phyloP scores from a whole-genome alignment of 2,329 filamentous ascomycete genomes.

The Hypoxylon sp. region DNA sequence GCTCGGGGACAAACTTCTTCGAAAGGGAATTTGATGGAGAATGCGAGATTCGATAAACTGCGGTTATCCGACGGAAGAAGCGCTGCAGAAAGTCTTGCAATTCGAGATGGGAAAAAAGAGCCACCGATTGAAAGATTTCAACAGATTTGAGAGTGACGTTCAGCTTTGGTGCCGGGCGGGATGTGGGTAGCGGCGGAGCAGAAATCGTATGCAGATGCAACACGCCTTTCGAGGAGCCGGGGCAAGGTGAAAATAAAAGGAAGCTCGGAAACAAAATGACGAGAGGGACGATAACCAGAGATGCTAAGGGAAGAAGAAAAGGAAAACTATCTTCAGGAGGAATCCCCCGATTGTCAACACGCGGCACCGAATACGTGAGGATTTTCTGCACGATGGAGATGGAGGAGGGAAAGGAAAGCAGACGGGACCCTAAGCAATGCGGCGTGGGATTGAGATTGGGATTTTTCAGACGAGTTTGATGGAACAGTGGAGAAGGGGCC shows the following conservation, averaged over 20 bases:
- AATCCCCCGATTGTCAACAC: conserved; percentile 55
- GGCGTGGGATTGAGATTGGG: conserved; percentile 40
- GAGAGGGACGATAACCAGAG: conserved; percentile 48
- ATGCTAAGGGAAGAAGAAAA: conserved; percentile 52
- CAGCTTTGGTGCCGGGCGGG: conserved; percentile 19
- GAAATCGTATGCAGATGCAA: conserved; percentile 37
- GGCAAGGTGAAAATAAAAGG: conserved; percentile 28
- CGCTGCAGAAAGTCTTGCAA: conserved; percentile 31
- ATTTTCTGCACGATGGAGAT: conserved; percentile 52
- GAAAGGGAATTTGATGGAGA: conserved; percentile 42
- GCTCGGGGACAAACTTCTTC: conserved; percentile 35
- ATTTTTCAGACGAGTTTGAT: conserved; percentile 40
- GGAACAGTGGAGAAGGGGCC: conserved; percentile 28
- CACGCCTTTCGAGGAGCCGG: conserved; percentile 35
- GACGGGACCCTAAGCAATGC: conserved; percentile 45
- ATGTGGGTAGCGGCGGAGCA: conserved; percentile 39
- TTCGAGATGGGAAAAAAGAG: conserved; percentile 34
- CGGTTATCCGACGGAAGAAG: conserved; percentile 40
- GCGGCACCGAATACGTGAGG: conserved; percentile 52
- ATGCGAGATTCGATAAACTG: conserved; percentile 39
- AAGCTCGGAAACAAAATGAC: conserved; percentile 45
- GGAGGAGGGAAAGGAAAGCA: conserved; percentile 49
- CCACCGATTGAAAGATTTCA: conserved; percentile 32
- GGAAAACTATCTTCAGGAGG: conserved; percentile 58
- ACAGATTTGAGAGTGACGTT: not conserved